phyloP scores from a whole-genome alignment of 225 moss, liverwort and hornwort genomes.

The Straminergon stramineum region DNA sequence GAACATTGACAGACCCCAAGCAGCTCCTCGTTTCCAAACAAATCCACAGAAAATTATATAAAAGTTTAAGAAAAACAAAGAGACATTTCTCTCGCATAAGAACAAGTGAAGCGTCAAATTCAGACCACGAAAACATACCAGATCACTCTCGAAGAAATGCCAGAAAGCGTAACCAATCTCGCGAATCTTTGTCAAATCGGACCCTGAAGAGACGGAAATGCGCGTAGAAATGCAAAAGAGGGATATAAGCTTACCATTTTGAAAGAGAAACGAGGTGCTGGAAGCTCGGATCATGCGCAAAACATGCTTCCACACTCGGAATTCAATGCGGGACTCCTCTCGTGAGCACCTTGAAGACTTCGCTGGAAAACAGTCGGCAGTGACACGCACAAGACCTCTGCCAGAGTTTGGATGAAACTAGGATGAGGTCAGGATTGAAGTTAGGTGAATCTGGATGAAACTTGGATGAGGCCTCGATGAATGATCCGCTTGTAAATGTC shows the following conservation, averaged over 20 bases:
- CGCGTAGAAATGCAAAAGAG: neutral
- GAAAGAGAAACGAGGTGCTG: neutral
- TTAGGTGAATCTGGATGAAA: neutral
- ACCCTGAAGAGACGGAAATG: neutral
- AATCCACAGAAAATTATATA: neutral
- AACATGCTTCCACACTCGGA: neutral
- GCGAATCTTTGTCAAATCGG: neutral
- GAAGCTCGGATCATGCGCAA: conserved; percentile 1
- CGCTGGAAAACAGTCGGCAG: neutral
- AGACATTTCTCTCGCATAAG: neutral
- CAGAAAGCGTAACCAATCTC: neutral
- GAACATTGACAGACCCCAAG: neutral
- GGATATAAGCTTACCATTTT: conserved; percentile 3
- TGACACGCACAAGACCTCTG: neutral
- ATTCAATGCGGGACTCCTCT: neutral
- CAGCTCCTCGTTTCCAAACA: neutral
- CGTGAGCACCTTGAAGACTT: neutral
- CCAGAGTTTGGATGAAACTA: neutral
- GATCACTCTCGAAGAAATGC: neutral
- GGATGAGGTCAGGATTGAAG: neutral
- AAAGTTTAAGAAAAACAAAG: neutral
- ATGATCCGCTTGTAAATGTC: neutral
- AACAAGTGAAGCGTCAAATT: neutral
- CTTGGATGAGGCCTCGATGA: neutral
- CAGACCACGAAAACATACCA: neutral